Conservation (phyloP, 805 yeast genomes). For the Zygoascus flipseniorum region DNA sequence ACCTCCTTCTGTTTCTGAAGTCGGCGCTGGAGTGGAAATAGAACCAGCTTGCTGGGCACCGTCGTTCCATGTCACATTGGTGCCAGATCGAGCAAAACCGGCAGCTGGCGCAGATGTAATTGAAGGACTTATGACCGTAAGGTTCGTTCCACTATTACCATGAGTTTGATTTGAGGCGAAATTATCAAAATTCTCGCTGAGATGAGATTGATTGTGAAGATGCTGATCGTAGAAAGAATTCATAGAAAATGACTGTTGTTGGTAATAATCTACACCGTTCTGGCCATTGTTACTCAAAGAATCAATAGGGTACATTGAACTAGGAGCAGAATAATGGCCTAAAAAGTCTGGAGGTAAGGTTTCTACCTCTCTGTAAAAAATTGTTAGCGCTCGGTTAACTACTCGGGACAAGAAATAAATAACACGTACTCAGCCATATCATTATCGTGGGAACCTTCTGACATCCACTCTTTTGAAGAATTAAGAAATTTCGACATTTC, state of each 20-base stretch:
- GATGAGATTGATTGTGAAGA: background rate
- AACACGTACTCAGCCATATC: constrained; percentile 10
- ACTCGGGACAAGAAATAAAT: background rate
- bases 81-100: background rate
- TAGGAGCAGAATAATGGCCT: constrained; percentile 15
- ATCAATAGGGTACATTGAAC: background rate
- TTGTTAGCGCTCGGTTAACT: background rate
- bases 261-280: background rate
- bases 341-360: constrained; percentile 16
- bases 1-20: background rate
- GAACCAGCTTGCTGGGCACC: too few relatives aligned
- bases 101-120: background rate
- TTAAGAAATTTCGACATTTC: constrained; percentile 15
- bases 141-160: background rate
- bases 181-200: background rate
- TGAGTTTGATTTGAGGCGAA: background rate
- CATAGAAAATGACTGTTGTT: background rate
- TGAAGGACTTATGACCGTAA: background rate
- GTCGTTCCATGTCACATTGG: too few relatives aligned
- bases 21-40: too few relatives aligned
- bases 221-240: background rate
- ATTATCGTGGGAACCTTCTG: constrained; percentile 10
- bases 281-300: background rate
- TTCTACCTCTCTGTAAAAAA: constrained; percentile 7
- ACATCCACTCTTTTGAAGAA: constrained; percentile 18